phyloP scores from a whole-genome alignment of 345 rosid species.

The Eucalyptus erythrocorys region DNA sequence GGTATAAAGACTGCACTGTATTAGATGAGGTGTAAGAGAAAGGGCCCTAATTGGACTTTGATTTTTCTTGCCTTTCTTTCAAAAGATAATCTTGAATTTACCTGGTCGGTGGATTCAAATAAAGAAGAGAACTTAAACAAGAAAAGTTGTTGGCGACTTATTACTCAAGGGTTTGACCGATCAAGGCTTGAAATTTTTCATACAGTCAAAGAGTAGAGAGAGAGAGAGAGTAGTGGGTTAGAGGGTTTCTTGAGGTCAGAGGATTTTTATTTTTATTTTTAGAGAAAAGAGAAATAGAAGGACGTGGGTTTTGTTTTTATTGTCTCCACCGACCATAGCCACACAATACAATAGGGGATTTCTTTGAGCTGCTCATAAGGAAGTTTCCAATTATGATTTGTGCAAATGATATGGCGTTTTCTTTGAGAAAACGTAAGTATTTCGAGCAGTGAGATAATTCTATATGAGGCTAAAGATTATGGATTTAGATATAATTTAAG shows the following conservation, averaged over 20 bases:
- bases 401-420: too few relatives aligned
- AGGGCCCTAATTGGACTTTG: not conserved
- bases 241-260: not conserved
- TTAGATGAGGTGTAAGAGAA: not conserved
- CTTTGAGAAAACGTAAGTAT: too few relatives aligned
- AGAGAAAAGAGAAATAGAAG: too few relatives aligned
- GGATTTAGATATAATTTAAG: too few relatives aligned
- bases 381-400: too few relatives aligned
- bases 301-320: too few relatives aligned
- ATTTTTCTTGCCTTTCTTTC: not conserved
- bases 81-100: not conserved
- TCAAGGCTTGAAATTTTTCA: not conserved
- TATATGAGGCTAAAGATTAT: too few relatives aligned
- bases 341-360: too few relatives aligned
- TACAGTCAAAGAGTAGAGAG: not conserved
- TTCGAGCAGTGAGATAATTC: too few relatives aligned
- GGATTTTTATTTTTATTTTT: not conserved
- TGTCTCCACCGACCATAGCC: too few relatives aligned
- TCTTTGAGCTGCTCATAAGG: too few relatives aligned
- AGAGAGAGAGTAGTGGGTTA: not conserved
- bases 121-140: not conserved
- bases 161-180: not conserved
- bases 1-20: fast-evolving
- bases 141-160: not conserved
- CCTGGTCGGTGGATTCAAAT: not conserved